Percentiles rank a stretch among this genome's conserved stretches.
Evolutionary conservation across 2,329 filamentous ascomycete genomes (phyloP).

Genomic region (Paraphoma chrysanthemicola): DNA sequence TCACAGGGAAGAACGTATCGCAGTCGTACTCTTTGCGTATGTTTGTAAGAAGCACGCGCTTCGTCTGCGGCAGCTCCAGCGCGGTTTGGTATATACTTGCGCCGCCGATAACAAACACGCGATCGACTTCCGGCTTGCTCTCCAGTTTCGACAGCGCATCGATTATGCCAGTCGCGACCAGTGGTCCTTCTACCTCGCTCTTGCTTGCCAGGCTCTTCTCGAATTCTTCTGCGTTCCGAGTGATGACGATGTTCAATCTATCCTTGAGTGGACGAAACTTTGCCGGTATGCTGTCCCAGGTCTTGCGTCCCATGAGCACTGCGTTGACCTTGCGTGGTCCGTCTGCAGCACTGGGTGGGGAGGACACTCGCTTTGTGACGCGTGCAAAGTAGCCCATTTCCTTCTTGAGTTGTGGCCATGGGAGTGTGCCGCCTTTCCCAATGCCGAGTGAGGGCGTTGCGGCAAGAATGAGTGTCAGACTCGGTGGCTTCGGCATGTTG

Average conservation of each 20-base stretch:
- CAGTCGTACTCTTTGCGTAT: constrained; percentile 75
- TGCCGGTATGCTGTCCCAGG: constrained; percentile 87
- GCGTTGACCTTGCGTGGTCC: constrained; percentile 55
- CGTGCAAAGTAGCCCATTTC: constrained; percentile 97
- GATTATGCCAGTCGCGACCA: constrained; percentile 64
- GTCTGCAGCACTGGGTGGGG: constrained; percentile 3
- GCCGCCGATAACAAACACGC: constrained; percentile 87
- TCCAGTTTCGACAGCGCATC: constrained; percentile 48
- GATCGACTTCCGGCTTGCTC: constrained; percentile 13
- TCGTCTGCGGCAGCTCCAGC: constrained; percentile 64
- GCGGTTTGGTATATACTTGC: constrained; percentile 82
- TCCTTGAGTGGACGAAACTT: constrained; percentile 80
- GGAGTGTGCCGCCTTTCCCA: constrained; percentile 77
- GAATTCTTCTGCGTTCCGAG: constrained; percentile 51
- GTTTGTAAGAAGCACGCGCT: constrained; percentile 72
- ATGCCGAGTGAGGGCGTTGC: constrained; percentile 92
- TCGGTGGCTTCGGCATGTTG: constrained; percentile 47
- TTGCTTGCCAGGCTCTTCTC: constrained; percentile 13
- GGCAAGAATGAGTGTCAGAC: constrained; percentile 92
- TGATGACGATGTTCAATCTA: constrained; percentile 83
- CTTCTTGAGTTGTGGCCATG: constrained; percentile 86
- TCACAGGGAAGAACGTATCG: constrained; percentile 76
- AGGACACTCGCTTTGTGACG: constrained; percentile 74
- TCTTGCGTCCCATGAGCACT: constrained; percentile 97
- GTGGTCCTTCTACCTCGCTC: constrained; percentile 45